Evolutionary conservation across 1,139 yeast species (phyloP), one percentile per base, ranked within the genome.

Genomic region (Taphrina deformans): DNA sequence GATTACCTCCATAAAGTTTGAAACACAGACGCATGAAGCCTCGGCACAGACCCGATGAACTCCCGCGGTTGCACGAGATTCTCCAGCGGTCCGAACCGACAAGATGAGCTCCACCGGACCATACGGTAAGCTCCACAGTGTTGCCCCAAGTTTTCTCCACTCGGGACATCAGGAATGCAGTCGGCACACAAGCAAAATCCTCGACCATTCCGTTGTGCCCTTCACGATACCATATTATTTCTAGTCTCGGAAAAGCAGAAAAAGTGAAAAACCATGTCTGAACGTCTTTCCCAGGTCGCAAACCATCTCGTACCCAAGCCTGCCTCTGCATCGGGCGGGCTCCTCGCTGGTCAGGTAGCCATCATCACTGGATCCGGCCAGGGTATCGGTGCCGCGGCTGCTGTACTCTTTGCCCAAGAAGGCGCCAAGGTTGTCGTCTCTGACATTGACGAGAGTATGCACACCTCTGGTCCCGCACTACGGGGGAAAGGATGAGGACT

Each of bases 361-460:
- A 83, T 93, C 69, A 85, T 93, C 67, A 93, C 98, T 50, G 99
- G 99, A 72, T 93, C 97, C 61, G 98, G 97, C 72, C 87, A 89
- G 67, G 99, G 99, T 67, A 82, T 93, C 72, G 99, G 99, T 70
- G 85, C 87, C 75, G 89, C 92, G 68, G 95, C 93, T 77, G 96
- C 98, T 21, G 78, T 84, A 67, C 82, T 85, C 76, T 86, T 88
- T 74, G 98, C 96, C 67, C 87, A 83, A 75, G 88, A 89, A 70
- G 98, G 98, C 69, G 98, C 98, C 56, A 91, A 88, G 79, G 96
- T 93, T 69, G 96, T 93, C 59, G 96, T 93, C 53, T 93, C 93
- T 75, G 98, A 93, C 59, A 61, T 61, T 45, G 65, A 61, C 26
- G 59, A 23, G 23, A 44, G 52, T 44, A 27, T 27, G 52, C 21